Evolutionary conservation across 192 early-diverging fungal genomes (phyloP).

Genomic region (Allomyces macrogynus): DNA sequence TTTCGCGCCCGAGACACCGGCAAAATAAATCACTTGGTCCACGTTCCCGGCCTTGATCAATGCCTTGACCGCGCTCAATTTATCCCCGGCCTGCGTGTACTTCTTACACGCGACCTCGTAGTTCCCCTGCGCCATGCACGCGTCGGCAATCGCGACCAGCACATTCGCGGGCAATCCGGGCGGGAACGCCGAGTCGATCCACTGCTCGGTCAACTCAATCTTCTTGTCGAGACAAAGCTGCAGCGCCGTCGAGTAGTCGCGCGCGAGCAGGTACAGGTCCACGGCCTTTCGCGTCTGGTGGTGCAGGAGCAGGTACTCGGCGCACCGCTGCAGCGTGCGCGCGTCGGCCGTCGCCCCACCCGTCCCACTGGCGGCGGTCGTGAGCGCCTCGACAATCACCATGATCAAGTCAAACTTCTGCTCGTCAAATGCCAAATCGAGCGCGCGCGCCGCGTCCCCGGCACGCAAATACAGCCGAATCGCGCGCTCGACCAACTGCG

Average conservation of each 20-base stretch:
- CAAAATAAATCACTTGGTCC: conserved; percentile 38
- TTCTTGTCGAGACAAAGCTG: conserved; percentile 15
- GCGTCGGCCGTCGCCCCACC: background rate
- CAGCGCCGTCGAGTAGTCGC: conserved; percentile 5
- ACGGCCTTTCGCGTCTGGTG: background rate
- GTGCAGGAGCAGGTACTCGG: background rate
- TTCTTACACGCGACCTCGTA: conserved; percentile 31
- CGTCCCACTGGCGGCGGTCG: too few relatives aligned
- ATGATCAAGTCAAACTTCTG: background rate
- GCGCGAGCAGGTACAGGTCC: background rate
- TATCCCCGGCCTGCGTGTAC: conserved; percentile 28
- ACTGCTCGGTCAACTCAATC: conserved; percentile 22
- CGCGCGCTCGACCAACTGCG: background rate
- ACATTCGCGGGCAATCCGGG: conserved; percentile 5
- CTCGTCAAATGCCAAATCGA: conserved; percentile 1
- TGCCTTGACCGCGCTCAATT: conserved; percentile 27
- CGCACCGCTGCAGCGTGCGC: background rate
- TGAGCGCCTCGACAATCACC: background rate
- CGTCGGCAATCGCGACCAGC: conserved; percentile 14
- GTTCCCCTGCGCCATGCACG: conserved; percentile 17
- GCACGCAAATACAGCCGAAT: background rate
- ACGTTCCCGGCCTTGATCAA: conserved; percentile 29
- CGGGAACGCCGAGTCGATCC: conserved; percentile 7
- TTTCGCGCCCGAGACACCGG: conserved; percentile 34
- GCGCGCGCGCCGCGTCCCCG: background rate